Evolutionary conservation across 139 green algal genomes (phyloP), one percentile per base, ranked within the genome.

Genomic region (Auxenochlorella pyrenoidosa): DNA sequence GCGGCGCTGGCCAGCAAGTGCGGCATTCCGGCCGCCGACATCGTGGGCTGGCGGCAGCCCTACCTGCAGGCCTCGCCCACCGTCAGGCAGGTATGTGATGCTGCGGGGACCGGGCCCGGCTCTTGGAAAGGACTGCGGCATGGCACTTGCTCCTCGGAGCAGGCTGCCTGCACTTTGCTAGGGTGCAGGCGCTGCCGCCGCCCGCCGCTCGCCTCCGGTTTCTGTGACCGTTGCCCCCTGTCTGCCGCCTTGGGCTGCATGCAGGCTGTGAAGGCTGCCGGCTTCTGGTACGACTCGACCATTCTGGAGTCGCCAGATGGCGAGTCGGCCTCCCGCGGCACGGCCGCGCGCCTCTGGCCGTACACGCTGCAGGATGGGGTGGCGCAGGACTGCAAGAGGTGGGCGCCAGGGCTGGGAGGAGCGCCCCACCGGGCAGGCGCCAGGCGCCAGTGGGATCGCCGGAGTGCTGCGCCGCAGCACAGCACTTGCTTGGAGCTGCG

Each of bases 281-380:
- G 80, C 28, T 85, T 65, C 40, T 28, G 44, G 28, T 85, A 85
- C 21, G 80, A 85, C 43, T 60, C 36, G 32, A 77, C 58, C 28
- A 32, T 85, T 24, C 43, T 85, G 40, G 80, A 85, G 80, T 38
- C 32, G 16, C 63, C 63, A 2, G 60, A 85, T 30, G 80, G 63
- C 18, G 75, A 47, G 43, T 76, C 80, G 0, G 32, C 65, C 5
- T 85, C 80, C 2, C 66, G n/a, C 0, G 80, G 80, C 38, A 38
- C 65, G 40, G 40, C 30, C 3, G 60, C 58, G 4, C 59, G 80
- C 22, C 40, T 85, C 28, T 85, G 80, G 80, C 80, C 80, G 16
- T 85, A 85, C 80, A 44, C 58, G 63, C 38, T 85, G 60, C 58
- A 34, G 28, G 80, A 76, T 24, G 80, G 80, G 30, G 40, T 85